Evolutionary conservation across 805 yeast genomes (phyloP), one percentile per base, ranked within the genome.

Genomic region (Metschnikowia vanudenii): DNA sequence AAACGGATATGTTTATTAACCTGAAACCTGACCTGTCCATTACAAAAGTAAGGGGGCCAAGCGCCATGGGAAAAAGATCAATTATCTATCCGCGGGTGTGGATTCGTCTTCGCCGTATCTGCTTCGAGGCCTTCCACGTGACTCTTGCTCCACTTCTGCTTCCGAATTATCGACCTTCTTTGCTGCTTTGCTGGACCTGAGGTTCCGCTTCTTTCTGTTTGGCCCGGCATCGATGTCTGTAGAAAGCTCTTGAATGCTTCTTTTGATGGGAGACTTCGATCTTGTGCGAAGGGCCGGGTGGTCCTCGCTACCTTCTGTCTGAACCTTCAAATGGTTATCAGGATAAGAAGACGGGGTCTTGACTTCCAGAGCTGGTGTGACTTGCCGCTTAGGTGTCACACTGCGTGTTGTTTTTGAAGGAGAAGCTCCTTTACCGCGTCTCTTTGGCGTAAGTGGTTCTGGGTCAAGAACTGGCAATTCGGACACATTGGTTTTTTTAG

Each of bases 211-310:
- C 31, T 47, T 51, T 17, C 30, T 42, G 4, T 28, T 16, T 2
- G 56, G 58, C 41, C 43, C 54, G 8, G 41, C 56, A 9, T 52
- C 55, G 16, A 51, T 50, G 10, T 51, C 57, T 6, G 50, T 30
- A 17, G 58, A 39, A 16, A 55, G 55, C 32, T 55, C 57, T 37
- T 53, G 57, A 18, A 55, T 51, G 17, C 55, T 47, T 19, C 55
- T 44, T 39, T 55, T 55, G 39, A 55, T 53, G 1, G 58, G 58
- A 22, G 58, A 55, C 31, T 43, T 51, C 3, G 57, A 53, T 32
- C 58, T 37, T 9, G 58, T 55, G 14, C 57, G 42, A 10, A 49
- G 46, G 16, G 58, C 58, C 2, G 58, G 58, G 19, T 54, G 55
- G 37, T 55, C 48, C 28, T 45, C 39, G 14, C 37, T 10, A n/a